Percentiles rank a stretch among this genome's conserved stretches.
These are phyloP conservation scores for Penicillium sclerotiorum DNA, from an alignment of 2,329 filamentous ascomycete genomes.

Conservation along the genomic window DNA sequence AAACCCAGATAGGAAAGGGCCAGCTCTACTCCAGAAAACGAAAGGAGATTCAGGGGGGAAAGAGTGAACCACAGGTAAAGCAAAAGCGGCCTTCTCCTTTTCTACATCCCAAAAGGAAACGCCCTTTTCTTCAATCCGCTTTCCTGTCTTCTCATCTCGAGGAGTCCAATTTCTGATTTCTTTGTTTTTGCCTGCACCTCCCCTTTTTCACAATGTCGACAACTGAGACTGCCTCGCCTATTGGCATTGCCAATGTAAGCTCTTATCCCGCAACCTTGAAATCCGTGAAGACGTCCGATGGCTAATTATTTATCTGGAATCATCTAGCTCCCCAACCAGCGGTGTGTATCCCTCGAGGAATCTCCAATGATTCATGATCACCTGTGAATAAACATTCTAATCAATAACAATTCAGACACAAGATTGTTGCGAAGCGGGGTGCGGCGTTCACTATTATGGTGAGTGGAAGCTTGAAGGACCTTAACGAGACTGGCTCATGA, in stretches of 20 bases:
- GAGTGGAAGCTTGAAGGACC: slow-evolving; percentile 34
- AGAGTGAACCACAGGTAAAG: slow-evolving; percentile 20
- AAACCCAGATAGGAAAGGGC: slow-evolving; percentile 28
- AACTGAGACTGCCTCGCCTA: slow-evolving; percentile 64
- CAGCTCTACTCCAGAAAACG: slow-evolving; percentile 33
- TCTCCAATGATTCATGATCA: slow-evolving; percentile 10
- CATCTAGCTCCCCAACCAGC: slow-evolving; percentile 68
- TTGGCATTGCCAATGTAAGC: slow-evolving; percentile 75
- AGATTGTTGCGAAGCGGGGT: slow-evolving; percentile 79
- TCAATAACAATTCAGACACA: slow-evolving; percentile 56
- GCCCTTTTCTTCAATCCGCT: slow-evolving; percentile 12
- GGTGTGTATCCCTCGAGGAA: slow-evolving; percentile 52
- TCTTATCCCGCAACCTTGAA: slow-evolving; percentile 8
- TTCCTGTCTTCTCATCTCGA: slow-evolving; percentile 12
- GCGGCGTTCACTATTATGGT: slow-evolving; percentile 99
- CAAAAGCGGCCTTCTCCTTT: slow-evolving; percentile 25
- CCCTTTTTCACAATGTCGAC: slow-evolving; percentile 54
- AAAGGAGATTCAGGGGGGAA: slow-evolving; percentile 34
- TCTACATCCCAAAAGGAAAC: slow-evolving; percentile 10
- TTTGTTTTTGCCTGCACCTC: slow-evolving; percentile 23
- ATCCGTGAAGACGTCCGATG: neutral
- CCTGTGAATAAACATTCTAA: slow-evolving; percentile 24
- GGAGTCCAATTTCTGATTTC: slow-evolving; percentile 19
- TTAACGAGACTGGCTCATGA: neutral
- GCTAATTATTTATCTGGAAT: slow-evolving; percentile 19